These are phyloP conservation scores for Colletotrichum tabaci DNA, from an alignment of 2,329 filamentous ascomycete species.

Conservation along the genomic window DNA sequence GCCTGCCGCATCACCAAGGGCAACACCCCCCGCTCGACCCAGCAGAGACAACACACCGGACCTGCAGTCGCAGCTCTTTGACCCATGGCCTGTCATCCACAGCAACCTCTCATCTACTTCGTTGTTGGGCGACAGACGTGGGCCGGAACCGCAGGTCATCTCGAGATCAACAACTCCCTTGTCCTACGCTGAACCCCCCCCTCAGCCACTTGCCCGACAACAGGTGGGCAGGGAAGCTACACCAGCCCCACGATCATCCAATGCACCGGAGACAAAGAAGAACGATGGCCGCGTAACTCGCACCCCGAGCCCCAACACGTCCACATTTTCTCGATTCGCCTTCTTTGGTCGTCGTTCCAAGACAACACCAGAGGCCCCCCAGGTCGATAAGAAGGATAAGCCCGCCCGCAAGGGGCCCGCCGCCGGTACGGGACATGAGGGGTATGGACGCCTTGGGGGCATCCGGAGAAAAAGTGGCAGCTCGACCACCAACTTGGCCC, in stretches of 20 bases:
- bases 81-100: conserved; percentile 70
- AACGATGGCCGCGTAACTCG: conserved; percentile 53
- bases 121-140: conserved; percentile 61
- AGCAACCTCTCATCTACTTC: conserved; percentile 71
- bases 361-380: conserved; percentile 65
- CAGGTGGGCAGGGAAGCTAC: conserved; percentile 54
- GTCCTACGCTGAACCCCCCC: conserved; percentile 50
- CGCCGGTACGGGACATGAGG: conserved; percentile 95
- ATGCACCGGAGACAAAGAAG: conserved; percentile 43
- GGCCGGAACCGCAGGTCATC: conserved; percentile 55
- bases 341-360: conserved; percentile 84
- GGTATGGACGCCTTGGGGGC: conserved; percentile 78
- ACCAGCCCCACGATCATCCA: conserved; percentile 48
- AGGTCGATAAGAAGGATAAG: conserved; percentile 71
- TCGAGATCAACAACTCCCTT: conserved; percentile 54
- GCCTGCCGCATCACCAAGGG: conserved; percentile 50
- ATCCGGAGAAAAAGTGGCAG: conserved; percentile 76
- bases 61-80: conserved; percentile 69
- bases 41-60: conserved; percentile 78
- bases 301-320: conserved; percentile 70
- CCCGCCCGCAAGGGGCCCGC: conserved; percentile 80
- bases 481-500: conserved; percentile 62
- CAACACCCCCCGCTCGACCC: conserved; percentile 70
- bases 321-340: conserved; percentile 78
- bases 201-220: conserved; percentile 46